Conservation (phyloP, 2,329 filamentous ascomycete genomes). For the Septoria linicola region DNA sequence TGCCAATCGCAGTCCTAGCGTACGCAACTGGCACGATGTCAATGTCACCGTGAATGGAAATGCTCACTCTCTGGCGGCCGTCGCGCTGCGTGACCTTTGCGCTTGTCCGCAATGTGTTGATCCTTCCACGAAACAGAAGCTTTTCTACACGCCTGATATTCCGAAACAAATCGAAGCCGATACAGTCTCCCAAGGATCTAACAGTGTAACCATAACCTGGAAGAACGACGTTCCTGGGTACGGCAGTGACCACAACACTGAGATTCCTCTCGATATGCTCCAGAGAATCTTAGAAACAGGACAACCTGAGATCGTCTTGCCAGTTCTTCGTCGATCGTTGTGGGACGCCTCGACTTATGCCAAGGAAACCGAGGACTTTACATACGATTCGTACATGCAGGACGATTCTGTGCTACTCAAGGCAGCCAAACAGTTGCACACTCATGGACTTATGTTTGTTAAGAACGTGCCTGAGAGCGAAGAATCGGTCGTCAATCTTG, state of each 20-base stretch:
- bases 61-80: slow-evolving; percentile 25
- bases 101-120: slow-evolving; percentile 58
- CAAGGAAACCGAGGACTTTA: slow-evolving; percentile 56
- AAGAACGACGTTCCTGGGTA: slow-evolving; percentile 53
- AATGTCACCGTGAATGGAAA: slow-evolving; percentile 3
- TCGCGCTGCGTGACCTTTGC: slow-evolving; percentile 58
- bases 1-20: not conserved
- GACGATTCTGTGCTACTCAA: slow-evolving; percentile 57
- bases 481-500: slow-evolving; percentile 62
- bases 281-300: slow-evolving; percentile 2
- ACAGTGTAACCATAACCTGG: slow-evolving; percentile 55
- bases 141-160: slow-evolving; percentile 65
- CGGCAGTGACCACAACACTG: slow-evolving; percentile 43
- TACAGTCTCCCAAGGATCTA: slow-evolving; percentile 37
- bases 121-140: slow-evolving; percentile 60
- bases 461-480: slow-evolving; percentile 64
- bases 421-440: slow-evolving; percentile 62
- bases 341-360: slow-evolving; percentile 52
- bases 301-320: not conserved
- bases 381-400: slow-evolving; percentile 70
- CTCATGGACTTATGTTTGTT: slow-evolving; percentile 74
- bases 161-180: slow-evolving; percentile 49
- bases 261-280: slow-evolving; percentile 27
- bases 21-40: not conserved
- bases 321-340: slow-evolving; percentile 5